These are phyloP conservation scores for Debaryomyces hansenii DNA, from an alignment of 805 yeast species.

Conservation along the genomic window DNA sequence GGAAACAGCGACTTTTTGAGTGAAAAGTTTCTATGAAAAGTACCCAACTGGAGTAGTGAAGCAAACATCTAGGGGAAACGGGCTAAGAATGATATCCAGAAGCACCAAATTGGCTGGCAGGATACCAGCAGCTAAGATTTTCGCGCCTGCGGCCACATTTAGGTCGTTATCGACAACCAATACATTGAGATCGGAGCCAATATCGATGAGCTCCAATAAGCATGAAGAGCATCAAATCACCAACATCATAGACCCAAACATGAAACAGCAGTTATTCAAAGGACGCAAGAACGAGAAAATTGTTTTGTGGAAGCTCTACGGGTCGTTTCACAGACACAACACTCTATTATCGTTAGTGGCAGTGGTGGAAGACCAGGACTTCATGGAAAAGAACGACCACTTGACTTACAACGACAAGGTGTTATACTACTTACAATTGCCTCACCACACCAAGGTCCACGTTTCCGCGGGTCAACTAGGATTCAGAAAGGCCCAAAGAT, in stretches of 20 bases:
- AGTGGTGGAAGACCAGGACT: slow-evolving; percentile 63
- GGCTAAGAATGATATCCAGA: neutral
- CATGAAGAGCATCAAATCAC: neutral
- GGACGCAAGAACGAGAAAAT: slow-evolving; percentile 24
- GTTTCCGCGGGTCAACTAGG: slow-evolving; percentile 86
- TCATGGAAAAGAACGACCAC: slow-evolving; percentile 53
- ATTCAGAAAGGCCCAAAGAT: slow-evolving; percentile 84
- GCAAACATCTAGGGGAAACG: neutral
- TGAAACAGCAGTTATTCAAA: slow-evolving; percentile 5
- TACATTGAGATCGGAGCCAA: neutral
- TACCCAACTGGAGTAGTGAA: no score
- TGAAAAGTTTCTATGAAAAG: neutral
- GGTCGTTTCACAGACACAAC: slow-evolving; percentile 78
- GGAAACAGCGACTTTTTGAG: neutral
- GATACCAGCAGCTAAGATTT: neutral
- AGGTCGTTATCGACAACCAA: neutral
- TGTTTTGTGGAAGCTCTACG: slow-evolving; percentile 73
- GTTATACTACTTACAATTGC: slow-evolving; percentile 73
- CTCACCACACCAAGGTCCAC: slow-evolving; percentile 68
- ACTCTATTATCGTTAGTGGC: slow-evolving; percentile 76
- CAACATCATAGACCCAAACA: slow-evolving; percentile 5
- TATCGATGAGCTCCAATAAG: neutral
- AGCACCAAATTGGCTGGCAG: neutral
- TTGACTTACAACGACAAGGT: slow-evolving; percentile 67
- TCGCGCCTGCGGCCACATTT: neutral